These are phyloP conservation scores for Crotalaria pallida DNA, from an alignment of 306 rosid genomes.

Conservation along the genomic window DNA sequence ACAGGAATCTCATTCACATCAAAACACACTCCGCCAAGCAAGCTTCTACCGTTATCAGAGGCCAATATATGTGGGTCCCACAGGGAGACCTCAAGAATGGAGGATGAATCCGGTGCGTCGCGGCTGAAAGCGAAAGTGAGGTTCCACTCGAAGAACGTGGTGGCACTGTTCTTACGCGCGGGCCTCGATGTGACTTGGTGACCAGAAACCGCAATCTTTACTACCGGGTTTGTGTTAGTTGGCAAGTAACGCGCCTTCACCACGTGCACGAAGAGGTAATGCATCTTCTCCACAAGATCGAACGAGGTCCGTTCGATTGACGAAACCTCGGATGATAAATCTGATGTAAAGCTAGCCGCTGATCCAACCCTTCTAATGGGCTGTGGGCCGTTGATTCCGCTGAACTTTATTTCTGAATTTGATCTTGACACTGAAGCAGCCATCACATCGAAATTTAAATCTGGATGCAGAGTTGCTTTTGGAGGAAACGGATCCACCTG, in stretches of 20 bases:
- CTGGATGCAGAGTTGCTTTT: neutral
- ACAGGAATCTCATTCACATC: constrained; percentile 69
- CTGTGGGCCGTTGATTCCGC: constrained; percentile 38
- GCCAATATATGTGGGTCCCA: constrained; percentile 36
- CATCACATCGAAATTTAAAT: constrained; percentile 16
- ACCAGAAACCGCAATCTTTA: constrained; percentile 46
- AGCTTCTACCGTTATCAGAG: constrained; percentile 25
- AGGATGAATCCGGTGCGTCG: constrained; percentile 53
- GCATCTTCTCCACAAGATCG: constrained; percentile 93
- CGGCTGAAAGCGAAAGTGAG: constrained; percentile 84
- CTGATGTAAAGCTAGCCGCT: constrained; percentile 27
- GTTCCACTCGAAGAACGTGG: constrained; percentile 70
- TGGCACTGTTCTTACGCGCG: constrained; percentile 41
- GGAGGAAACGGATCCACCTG: constrained; percentile 9
- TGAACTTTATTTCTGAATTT: constrained; percentile 33
- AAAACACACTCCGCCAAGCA: constrained; percentile 76
- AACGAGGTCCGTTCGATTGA: constrained; percentile 56
- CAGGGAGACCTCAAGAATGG: constrained; percentile 59
- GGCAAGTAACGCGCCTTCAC: constrained; percentile 69
- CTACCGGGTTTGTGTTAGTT: constrained; percentile 47
- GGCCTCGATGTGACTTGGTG: constrained; percentile 45
- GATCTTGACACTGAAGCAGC: constrained; percentile 23
- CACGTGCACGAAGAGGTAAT: constrained; percentile 67
- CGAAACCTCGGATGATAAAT: constrained; percentile 29
- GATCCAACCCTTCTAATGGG: constrained; percentile 39